Base-by-base conservation (phyloP, 352 stramenopile genomes). In the Globisporangium sylvaticum region DNA sequence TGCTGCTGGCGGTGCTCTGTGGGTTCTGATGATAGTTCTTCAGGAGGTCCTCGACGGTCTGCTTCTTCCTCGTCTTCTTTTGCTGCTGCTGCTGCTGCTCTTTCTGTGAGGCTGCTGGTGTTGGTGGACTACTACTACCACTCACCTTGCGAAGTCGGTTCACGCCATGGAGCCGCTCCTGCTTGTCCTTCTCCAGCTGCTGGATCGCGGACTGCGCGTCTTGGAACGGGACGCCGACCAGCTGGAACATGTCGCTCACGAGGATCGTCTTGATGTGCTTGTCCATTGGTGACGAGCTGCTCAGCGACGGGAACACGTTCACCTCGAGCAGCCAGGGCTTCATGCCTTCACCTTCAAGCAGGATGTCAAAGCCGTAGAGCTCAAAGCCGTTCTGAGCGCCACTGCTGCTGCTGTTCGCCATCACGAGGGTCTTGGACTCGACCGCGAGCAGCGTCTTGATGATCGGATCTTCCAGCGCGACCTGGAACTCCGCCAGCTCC, bases 381-480 rank as follows among this genome's bases (percentile, higher is more conserved):
- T 97, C 90, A 67, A 95, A 97, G 34, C 84, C 90, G 20, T 79
- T 79, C 57, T 66, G 70, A 8, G 54, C 6, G 9, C 64, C 67
- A 39, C 57, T 57, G 22, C 9, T 71, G 3, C 31, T 58, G 56
- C 46, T 70, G 1, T 48, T 48, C 39, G 61, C 71, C 64, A 72
- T 70, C 27, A 76, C 76, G 20, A 87, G 64, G 54, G 97, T 71
- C 50, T 96, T 90, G 18, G 65, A 69, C 65, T 97, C 91, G 6
- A 95, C 89, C 10, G 89, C 89, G 22, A 97, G 80, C 4, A 97
- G 68, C 1, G 93, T 97, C 70, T 97, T 97, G 22, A 97, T 66
- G 48, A 97, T 90, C 29, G 97, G 74, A 46, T 93, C 80, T 29
- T 92, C 75, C 5, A 97, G 86, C 4, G 80, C 64, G 14, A 66